These are phyloP conservation scores for Fusarium clavum DNA, from an alignment of 2,329 filamentous ascomycete species.

Conservation along the genomic window DNA sequence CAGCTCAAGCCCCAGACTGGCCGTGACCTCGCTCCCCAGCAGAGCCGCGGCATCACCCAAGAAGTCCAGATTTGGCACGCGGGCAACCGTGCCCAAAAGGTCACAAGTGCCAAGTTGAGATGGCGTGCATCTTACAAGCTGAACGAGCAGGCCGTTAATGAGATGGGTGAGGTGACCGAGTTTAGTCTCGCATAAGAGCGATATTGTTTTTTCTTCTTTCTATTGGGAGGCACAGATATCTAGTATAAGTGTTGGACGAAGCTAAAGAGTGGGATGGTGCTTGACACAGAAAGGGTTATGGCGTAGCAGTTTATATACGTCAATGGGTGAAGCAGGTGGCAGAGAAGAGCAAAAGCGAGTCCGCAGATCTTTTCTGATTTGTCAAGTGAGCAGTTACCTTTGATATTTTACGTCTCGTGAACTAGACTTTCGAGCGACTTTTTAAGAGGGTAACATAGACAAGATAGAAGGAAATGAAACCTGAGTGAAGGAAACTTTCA, in stretches of 20 bases:
- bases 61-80: conserved; percentile 80
- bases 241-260: background rate
- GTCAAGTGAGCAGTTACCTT: conserved; percentile 21
- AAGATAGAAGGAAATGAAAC: background rate
- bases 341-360: conserved; percentile 35
- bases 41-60: conserved; percentile 81
- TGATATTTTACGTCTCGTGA: conserved; percentile 2
- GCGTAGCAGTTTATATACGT: conserved; percentile 3
- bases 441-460: background rate
- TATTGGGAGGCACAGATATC: background rate
- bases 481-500: background rate
- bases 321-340: conserved; percentile 13
- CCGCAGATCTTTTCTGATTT: conserved; percentile 32
- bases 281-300: background rate
- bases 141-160: conserved; percentile 73
- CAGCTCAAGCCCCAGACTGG: conserved; percentile 88
- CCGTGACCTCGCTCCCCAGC: conserved; percentile 78
- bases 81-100: conserved; percentile 74
- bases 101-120: conserved; percentile 85
- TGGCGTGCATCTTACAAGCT: conserved; percentile 88
- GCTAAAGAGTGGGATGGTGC: conserved; percentile 2
- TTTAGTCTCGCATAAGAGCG: conserved; percentile 74
- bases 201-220: background rate
- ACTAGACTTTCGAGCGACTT: background rate
- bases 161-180: conserved; percentile 86